Conservation (phyloP, 108 stramenopile genomes). For the Craspedostauros australis region DNA sequence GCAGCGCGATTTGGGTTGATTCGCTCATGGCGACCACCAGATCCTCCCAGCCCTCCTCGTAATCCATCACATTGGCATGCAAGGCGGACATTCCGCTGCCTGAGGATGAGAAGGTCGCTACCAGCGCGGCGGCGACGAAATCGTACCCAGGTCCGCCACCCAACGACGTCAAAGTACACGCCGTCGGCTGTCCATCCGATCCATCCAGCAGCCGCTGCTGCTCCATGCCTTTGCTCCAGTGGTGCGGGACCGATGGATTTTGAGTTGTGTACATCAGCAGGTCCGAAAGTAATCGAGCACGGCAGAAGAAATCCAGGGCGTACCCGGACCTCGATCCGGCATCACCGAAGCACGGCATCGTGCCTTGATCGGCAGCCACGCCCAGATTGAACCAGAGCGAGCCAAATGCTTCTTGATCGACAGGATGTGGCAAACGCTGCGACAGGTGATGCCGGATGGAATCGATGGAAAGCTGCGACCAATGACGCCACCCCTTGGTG, state of each 20-base stretch:
- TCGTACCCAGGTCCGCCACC: conserved; percentile 73
- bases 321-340: conserved; percentile 48
- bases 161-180: conserved; percentile 16
- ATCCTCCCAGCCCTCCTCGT: conserved; percentile 58
- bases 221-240: no score
- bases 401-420: conserved; percentile 13
- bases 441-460: conserved; percentile 29
- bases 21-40: conserved; percentile 34
- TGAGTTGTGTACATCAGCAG: conserved; percentile 20
- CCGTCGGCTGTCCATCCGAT: not conserved
- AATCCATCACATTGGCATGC: conserved; percentile 40
- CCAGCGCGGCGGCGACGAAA: conserved; percentile 37
- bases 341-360: conserved; percentile 44
- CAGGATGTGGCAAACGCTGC: conserved; percentile 25
- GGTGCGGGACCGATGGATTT: not conserved
- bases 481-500: conserved; percentile 24
- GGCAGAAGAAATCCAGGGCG: conserved; percentile 45
- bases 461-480: conserved; percentile 11
- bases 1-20: conserved; percentile 14
- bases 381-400: conserved; percentile 30
- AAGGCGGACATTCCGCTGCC: conserved; percentile 4
- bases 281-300: conserved; percentile 37
- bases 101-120: conserved; percentile 15
- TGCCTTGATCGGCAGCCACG: conserved; percentile 37
- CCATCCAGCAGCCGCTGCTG: no score